Evolutionary conservation across 1,284 basidiomycete genomes (phyloP), one percentile per base, ranked within the genome.

Genomic region (Taiwanofungus camphoratus): DNA sequence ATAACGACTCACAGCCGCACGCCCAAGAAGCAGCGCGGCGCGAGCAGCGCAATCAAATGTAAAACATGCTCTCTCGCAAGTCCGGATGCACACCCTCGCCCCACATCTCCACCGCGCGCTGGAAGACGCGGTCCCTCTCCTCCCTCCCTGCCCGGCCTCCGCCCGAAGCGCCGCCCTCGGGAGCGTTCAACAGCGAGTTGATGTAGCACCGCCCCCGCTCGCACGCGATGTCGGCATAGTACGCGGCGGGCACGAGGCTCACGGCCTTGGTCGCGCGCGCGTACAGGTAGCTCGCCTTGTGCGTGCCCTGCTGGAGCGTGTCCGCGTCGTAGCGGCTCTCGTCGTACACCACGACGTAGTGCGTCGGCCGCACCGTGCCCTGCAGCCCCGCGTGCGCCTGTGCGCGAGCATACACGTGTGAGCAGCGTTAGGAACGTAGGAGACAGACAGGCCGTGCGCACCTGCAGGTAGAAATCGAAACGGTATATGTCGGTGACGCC

Each of bases 381-480:
- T 87, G 77, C 5, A 87, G 61, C 0, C 83, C 79, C 1, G 73
- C 69, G 52, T 87, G 85, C 0, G 86, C 78, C 57, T 63, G 30
- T n/a, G n/a, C n/a, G n/a, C n/a, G n/a, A n/a, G n/a, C n/a, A 33
- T 18, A 16, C 15, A 33, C 11, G 7, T 18, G 7, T 13, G 9
- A 29, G 26, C 26, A 29, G 9, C 26, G n/a, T 29, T 29, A n/a
- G 9, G 20, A 13, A 11, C 5, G 20, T 8, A 9, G 23, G 9
- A 4, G 20, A 15, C 2, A 18, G 5, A 19, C 1, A 3, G 20
- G 9, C 13, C 24, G 15, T n/a, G n/a, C n/a, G n/a, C 7, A 57
- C 60, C 67, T 88, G 87, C 0, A 89, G 74, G 55, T 86, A 88
- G 56, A 87, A 89, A 52, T 89, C 86, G 46, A 79, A 83, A 45